phyloP scores from a whole-genome alignment of 2,329 filamentous ascomycete genomes.

The Colletotrichum sp. region DNA sequence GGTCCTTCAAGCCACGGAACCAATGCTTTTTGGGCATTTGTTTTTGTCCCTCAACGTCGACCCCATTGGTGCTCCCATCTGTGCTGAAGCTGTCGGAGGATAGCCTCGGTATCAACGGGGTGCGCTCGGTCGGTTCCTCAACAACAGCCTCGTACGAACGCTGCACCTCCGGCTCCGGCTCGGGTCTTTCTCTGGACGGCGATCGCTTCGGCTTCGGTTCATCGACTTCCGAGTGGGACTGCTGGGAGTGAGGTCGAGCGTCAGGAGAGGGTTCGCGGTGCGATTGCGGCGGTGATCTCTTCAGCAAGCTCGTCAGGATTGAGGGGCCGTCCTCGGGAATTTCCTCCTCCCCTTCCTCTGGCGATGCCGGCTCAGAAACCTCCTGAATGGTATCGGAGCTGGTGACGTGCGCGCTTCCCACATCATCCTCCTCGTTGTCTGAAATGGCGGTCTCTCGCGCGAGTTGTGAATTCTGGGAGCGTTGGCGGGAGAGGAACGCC shows the following conservation, averaged over 20 bases:
- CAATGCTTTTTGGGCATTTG: constrained; percentile 33
- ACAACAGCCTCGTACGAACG: not conserved
- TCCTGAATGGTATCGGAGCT: constrained; percentile 63
- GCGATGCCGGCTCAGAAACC: constrained; percentile 62
- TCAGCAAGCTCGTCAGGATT: constrained; percentile 55
- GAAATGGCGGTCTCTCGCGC: constrained; percentile 27
- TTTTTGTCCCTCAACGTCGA: constrained; percentile 60
- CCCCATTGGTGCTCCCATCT: constrained; percentile 29
- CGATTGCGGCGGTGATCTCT: constrained; percentile 51
- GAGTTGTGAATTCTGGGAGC: constrained; percentile 36
- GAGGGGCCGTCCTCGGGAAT: constrained; percentile 42
- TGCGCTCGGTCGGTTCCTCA: constrained; percentile 43
- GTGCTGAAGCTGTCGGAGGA: constrained; percentile 29
- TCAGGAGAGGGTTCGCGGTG: constrained; percentile 27
- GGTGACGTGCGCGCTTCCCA: constrained; percentile 18
- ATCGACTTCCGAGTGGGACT: not conserved
- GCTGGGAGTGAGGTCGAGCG: constrained; percentile 20
- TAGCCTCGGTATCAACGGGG: constrained; percentile 49
- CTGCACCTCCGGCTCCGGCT: constrained; percentile 17
- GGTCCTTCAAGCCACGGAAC: constrained; percentile 36
- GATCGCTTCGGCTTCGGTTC: constrained; percentile 15
- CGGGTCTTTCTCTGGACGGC: not conserved
- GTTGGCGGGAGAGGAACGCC: constrained; percentile 48
- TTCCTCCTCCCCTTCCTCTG: constrained; percentile 35
- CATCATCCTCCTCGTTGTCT: constrained; percentile 30